Conservation (phyloP, 495 filamentous ascomycete genomes). For the Lindgomyces ingoldianus region DNA sequence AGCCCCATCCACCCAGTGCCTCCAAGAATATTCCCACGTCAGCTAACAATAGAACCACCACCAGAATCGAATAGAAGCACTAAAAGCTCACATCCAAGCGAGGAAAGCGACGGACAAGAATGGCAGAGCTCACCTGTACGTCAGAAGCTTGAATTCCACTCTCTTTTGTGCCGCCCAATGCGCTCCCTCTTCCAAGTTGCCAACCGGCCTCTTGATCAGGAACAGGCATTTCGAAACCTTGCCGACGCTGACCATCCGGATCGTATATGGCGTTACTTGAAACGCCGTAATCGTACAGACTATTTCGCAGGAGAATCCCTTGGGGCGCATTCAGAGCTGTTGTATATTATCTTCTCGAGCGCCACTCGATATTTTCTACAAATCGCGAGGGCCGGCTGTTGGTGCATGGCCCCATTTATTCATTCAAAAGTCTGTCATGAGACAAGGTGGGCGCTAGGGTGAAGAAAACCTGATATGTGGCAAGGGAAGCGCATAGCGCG, state of each 20-base stretch:
- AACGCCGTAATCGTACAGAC: constrained; percentile 4
- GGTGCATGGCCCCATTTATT: too few species aligned
- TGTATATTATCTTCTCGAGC: not conserved
- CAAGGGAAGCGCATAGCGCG: not conserved
- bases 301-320: not conserved
- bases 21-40: constrained; percentile 19
- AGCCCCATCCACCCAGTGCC: constrained; percentile 19
- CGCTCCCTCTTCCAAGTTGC: not conserved
- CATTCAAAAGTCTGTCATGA: too few species aligned
- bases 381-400: too few species aligned
- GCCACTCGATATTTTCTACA: constrained; percentile 5
- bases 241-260: constrained; percentile 8
- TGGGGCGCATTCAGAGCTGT: not conserved
- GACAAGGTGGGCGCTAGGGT: not conserved
- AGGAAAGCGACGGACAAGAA: constrained; percentile 1
- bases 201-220: constrained; percentile 3
- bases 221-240: constrained; percentile 2
- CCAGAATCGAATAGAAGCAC: not conserved
- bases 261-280: constrained; percentile 16
- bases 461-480: not conserved
- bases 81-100: not conserved
- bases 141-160: constrained; percentile 24
- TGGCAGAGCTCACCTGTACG: not conserved
- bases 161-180: not conserved
- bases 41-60: constrained; percentile 35